Conservation (phyloP, 495 filamentous ascomycete species). For the Aspergillus ostianus region DNA sequence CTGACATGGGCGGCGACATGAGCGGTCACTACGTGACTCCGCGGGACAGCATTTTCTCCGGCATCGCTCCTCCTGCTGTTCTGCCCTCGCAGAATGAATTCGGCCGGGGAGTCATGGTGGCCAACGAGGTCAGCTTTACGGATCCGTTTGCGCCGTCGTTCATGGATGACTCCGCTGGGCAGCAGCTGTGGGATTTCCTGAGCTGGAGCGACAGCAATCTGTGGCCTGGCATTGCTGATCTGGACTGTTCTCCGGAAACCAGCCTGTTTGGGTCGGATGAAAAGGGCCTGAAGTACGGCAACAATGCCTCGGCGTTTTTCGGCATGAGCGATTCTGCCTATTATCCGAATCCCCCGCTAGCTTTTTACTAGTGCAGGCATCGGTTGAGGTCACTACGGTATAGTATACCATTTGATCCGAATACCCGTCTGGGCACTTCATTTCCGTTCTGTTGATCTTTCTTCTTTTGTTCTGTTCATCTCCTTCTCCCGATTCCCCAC, state of each 20-base stretch:
- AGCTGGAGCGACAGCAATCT: constrained; percentile 42
- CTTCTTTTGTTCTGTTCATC: constrained; percentile 1
- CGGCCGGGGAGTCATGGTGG: constrained; percentile 18
- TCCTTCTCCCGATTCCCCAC: constrained; percentile 1
- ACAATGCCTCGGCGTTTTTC: constrained; percentile 25
- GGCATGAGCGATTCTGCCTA: constrained; percentile 29
- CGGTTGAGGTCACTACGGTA: too few relatives aligned
- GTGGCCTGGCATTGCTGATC: constrained; percentile 35
- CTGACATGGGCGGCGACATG: constrained; percentile 15
- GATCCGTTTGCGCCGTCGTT: constrained; percentile 30
- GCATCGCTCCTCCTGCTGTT: neutral
- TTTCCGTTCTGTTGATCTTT: neutral
- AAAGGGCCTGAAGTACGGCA: constrained; percentile 29
- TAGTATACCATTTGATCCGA: too few relatives aligned
- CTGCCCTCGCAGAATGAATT: constrained; percentile 23
- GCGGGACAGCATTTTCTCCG: constrained; percentile 20
- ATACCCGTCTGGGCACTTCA: neutral
- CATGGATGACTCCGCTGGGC: constrained; percentile 34
- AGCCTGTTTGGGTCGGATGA: constrained; percentile 32
- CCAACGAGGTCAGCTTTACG: constrained; percentile 25
- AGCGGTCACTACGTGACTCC: constrained; percentile 19
- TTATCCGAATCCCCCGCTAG: constrained; percentile 26
- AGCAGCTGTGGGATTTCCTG: constrained; percentile 45
- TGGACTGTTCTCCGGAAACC: constrained; percentile 26
- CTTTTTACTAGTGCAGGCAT: constrained; percentile 29